Base-by-base conservation (phyloP, 352 stramenopile genomes). In the Phytophthora fragariaefolia region DNA sequence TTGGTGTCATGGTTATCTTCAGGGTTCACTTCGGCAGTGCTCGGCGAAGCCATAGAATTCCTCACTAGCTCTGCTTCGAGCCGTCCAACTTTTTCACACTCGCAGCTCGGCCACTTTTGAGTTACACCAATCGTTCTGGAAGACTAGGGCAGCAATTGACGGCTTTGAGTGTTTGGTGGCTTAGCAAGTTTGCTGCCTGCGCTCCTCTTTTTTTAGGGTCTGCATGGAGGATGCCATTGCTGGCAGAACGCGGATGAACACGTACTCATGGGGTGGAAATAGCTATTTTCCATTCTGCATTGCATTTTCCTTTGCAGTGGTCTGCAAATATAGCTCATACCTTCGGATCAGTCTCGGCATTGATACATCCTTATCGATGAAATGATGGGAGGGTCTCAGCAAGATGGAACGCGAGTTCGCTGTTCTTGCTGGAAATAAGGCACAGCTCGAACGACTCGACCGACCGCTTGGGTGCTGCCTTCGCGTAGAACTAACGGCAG, bases 401-500 rank as follows among this genome's bases (percentile, higher is more conserved):
- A 89, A 8, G 78, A 88, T 46, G 80, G 51, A 10, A 91, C 82
- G 32, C 58, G 81, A 28, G 80, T 67, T 51, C 63, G 52, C n/a
- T 76, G 75, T 28, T 88, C 69, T 2, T 69, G 47, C 26, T 62
- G 66, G 13, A 87, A 78, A 65, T 72, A 67, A 54, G 89, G 81
- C 20, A 92, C 75, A 18, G 82, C 66, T 18, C 84, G 74, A 24
- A 95, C 76, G 2, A 95, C 81, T 12, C 82, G 80, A 8, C 87
- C 87, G 4, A 92, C 87, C 0, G 82, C 87, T 58, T 93, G 86
- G 5, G 85, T 85, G 12, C 64, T 78, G 38, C 72, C 77, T 61
- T 92, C 87, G 6, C 82, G 78, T 20, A 95, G 60, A 4, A 95
- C 83, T n/a, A 95, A 66, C 50, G 87, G 87, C 40, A 91, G 57